Evolutionary conservation across 2,329 filamentous ascomycete species (phyloP).

Genomic region (Penicillium frequentans): DNA sequence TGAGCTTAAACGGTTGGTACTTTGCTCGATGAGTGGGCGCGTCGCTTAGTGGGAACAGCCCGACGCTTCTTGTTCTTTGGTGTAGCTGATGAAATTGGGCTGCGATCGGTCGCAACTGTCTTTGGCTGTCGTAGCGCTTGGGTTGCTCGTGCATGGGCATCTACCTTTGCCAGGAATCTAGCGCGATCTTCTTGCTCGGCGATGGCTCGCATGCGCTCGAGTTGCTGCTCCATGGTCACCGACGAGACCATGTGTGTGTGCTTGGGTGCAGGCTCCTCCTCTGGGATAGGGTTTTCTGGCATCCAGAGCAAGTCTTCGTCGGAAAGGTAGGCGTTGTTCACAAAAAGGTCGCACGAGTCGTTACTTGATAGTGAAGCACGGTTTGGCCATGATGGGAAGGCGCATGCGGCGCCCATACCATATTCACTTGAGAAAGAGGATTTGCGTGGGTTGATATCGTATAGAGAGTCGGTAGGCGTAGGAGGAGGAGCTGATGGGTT

Average conservation of each 20-base stretch:
- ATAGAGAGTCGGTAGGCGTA: conserved; percentile 38
- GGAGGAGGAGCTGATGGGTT: conserved; percentile 41
- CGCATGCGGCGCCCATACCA: conserved; percentile 42
- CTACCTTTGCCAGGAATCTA: conserved; percentile 41
- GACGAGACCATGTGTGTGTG: conserved; percentile 22
- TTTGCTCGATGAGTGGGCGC: conserved; percentile 25
- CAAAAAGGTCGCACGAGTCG: conserved; percentile 30
- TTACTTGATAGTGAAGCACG: conserved; percentile 37
- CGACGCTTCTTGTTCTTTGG: conserved; percentile 30
- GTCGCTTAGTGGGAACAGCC: conserved; percentile 27
- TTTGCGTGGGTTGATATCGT: conserved; percentile 44
- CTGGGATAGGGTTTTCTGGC: conserved; percentile 29
- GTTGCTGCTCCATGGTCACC: conserved; percentile 42
- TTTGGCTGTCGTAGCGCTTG: conserved; percentile 40
- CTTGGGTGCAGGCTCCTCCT: conserved; percentile 24
- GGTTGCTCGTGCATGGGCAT: conserved; percentile 42
- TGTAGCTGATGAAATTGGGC: conserved; percentile 20
- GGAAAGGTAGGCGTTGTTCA: conserved; percentile 43
- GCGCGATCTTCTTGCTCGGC: conserved; percentile 40
- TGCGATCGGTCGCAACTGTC: conserved; percentile 25
- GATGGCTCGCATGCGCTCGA: conserved; percentile 36
- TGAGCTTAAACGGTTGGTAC: conserved; percentile 7
- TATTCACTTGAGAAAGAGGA: conserved; percentile 41
- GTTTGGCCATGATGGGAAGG: conserved; percentile 48
- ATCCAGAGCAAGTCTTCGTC: conserved; percentile 44